Base-by-base conservation (phyloP, 768 basidiomycete genomes). In the Phanerochaete sordida region DNA sequence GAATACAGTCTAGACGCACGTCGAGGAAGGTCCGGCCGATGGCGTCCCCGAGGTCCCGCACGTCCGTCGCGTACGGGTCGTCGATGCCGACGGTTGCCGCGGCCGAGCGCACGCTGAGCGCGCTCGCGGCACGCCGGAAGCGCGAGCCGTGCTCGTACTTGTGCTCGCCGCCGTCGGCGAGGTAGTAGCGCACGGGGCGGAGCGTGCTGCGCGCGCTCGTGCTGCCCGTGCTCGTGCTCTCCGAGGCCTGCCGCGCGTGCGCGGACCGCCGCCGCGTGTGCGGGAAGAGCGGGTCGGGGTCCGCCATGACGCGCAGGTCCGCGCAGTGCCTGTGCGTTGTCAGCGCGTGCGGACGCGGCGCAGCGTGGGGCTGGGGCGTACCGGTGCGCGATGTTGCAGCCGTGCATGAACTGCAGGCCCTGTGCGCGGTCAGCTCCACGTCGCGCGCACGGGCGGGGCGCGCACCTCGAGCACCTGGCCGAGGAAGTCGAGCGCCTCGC, bases 381-480 rank as follows among this genome's bases (percentile, higher is more conserved):
- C 77, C 74, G 57, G 55, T 79, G 78, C 5, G 76, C 77, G 1
- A 77, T 64, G 19, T 65, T 64, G 30, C 76, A 66, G 1, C 64
- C 57, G 58, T 79, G 78, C 66, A 79, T 73, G 59, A 76, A 77
- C 48, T 69, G 62, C 2, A 78, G 56, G 0, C 75, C 74, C 75
- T 76, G 46, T 8, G n/a, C 31, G 19, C 11, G 9, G 27, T 28
- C 13, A 52, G 2, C 1, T 39, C 51, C 1, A 35, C 26, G 7
- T 26, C 8, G 50, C n/a, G 50, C 7, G 8, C n/a, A n/a, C n/a
- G n/a, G 50, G 27, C 27, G 50, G 15, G 26, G 24, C 26, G 33
- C 51, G 3, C 26, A 73, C 77, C 67, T 77, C 73, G 26, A 78
- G 68, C 1, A 76, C 31, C 50, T 77, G 75, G 0, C 63, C 48